Percentiles rank a stretch among this genome's conserved stretches.
phyloP scores from a whole-genome alignment of 2,329 filamentous ascomycete species.

The Emergomyces africanus region DNA sequence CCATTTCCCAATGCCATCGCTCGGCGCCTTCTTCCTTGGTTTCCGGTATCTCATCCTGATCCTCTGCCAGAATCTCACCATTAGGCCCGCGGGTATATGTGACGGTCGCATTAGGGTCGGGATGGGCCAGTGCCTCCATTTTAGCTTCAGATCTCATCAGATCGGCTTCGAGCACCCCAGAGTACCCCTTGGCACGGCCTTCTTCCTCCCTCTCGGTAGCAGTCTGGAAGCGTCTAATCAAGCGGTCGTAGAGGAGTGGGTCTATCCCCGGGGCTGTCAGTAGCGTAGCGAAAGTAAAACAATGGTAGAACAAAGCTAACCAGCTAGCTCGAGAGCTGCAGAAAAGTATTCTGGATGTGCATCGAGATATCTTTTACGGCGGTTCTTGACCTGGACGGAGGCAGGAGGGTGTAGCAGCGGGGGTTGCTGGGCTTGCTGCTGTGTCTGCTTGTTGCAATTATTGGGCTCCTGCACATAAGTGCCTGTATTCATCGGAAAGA shows the following conservation, averaged over 20 bases:
- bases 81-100: constrained; percentile 39
- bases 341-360: constrained; percentile 60
- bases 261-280: constrained; percentile 33
- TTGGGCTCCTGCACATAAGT: constrained; percentile 10
- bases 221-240: constrained; percentile 66
- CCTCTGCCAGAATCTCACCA: constrained; percentile 46
- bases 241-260: constrained; percentile 67
- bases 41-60: constrained; percentile 43
- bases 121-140: constrained; percentile 48
- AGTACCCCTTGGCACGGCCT: constrained; percentile 62
- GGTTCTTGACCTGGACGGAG: constrained; percentile 53
- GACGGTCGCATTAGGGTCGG: constrained; percentile 38
- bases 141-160: constrained; percentile 65
- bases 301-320: constrained; percentile 28
- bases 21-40: constrained; percentile 53
- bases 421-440: background rate
- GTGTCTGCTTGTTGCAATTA: constrained; percentile 3
- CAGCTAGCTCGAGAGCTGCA: constrained; percentile 49
- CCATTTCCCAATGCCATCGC: constrained; percentile 61
- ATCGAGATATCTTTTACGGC: constrained; percentile 63
- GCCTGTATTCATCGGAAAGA: constrained; percentile 24
- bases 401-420: constrained; percentile 18
- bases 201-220: constrained; percentile 60
- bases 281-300: background rate
- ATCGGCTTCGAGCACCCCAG: constrained; percentile 64